These are phyloP conservation scores for Liriodendron chinense DNA, from an alignment of 164 flowering plant species.

Conservation along the genomic window DNA sequence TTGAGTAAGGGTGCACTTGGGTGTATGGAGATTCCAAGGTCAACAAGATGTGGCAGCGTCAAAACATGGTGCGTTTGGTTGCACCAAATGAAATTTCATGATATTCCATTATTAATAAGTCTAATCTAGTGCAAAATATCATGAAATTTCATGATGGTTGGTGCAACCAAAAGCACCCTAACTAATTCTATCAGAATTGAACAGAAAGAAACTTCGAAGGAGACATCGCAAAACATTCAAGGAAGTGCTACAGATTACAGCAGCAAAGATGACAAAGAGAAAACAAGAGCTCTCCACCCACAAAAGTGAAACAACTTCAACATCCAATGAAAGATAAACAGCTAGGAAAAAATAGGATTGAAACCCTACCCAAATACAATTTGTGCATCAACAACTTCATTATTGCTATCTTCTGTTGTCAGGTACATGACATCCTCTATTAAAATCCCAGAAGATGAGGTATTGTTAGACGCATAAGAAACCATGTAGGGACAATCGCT, in stretches of 20 bases:
- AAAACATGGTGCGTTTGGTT: neutral
- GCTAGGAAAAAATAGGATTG: neutral
- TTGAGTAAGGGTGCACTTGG: neutral
- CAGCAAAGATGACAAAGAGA: neutral
- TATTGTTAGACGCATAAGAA: conserved; percentile 55
- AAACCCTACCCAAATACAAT: conserved; percentile 73
- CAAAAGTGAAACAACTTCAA: neutral
- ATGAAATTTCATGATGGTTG: neutral
- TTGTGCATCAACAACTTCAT: conserved; percentile 41
- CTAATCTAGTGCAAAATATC: neutral
- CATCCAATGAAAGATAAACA: neutral
- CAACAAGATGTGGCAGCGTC: neutral
- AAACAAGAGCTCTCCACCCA: neutral
- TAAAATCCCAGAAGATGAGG: conserved; percentile 70
- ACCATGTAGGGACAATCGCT: conserved; percentile 61
- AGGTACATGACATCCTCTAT: conserved; percentile 82
- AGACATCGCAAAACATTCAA: neutral
- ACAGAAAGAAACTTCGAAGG: neutral
- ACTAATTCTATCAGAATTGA: neutral
- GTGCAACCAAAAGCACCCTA: neutral
- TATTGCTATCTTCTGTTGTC: conserved; percentile 39
- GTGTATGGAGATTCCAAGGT: neutral
- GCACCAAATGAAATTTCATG: no score
- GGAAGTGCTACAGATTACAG: neutral
- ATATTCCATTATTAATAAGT: no score